phyloP scores from a whole-genome alignment of 2,329 filamentous ascomycete genomes.

The Phialophora verrucosa region DNA sequence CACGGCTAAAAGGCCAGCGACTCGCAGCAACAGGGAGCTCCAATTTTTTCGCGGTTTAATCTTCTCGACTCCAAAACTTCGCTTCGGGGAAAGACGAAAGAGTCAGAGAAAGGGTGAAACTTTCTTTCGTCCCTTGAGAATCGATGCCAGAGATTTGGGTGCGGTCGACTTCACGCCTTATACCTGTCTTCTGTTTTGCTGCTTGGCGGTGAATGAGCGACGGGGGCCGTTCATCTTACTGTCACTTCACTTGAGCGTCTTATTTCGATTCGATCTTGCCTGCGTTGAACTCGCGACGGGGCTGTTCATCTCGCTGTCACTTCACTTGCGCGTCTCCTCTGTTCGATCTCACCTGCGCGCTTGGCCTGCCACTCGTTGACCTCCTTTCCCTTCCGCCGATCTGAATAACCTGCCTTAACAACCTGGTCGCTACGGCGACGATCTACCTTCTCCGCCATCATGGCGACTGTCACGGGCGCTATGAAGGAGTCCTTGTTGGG shows the following conservation, averaged over 20 bases:
- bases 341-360: constrained; percentile 11
- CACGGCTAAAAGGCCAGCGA: constrained; percentile 20
- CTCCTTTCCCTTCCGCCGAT: neutral
- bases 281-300: too few relatives aligned
- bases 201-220: neutral
- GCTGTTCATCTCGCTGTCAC: neutral
- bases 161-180: neutral
- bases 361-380: neutral
- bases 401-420: neutral
- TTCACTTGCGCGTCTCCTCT: neutral
- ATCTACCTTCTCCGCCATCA: constrained; percentile 34
- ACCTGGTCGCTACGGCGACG: neutral
- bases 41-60: constrained; percentile 25
- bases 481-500: constrained; percentile 84
- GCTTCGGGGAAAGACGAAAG: constrained; percentile 5
- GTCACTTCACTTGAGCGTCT: too few relatives aligned
- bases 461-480: constrained; percentile 65
- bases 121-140: neutral
- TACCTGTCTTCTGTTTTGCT: neutral
- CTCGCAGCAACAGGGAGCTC: constrained; percentile 8
- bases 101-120: constrained; percentile 13
- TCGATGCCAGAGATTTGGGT: neutral
- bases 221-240: neutral
- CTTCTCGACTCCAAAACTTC: constrained; percentile 11
- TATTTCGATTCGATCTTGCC: too few relatives aligned